Conservation (phyloP, 495 filamentous ascomycete genomes). For the Oleoguttula mirabilis region DNA sequence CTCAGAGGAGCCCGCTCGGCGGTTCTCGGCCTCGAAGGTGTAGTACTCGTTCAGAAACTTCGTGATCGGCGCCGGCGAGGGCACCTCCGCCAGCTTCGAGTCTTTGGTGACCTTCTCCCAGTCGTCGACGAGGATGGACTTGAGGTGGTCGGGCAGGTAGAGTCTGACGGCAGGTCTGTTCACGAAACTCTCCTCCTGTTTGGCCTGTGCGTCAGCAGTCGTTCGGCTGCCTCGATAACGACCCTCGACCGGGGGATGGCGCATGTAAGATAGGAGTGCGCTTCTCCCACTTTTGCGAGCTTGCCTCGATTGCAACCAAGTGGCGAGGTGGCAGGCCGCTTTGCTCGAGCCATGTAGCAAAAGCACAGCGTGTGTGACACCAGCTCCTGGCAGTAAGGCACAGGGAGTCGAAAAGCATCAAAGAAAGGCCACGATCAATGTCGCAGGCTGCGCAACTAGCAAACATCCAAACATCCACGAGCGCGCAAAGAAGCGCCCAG, state of each 20-base stretch:
- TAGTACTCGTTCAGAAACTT: constrained; percentile 71
- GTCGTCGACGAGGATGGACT: constrained; percentile 86
- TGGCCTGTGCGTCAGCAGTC: too few species aligned
- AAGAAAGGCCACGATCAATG: too few species aligned
- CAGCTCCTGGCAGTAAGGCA: too few species aligned
- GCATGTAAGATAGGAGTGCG: too few species aligned
- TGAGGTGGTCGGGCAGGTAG: constrained; percentile 69
- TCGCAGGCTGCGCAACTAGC: too few species aligned
- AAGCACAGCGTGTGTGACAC: too few species aligned
- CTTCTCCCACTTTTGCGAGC: neutral
- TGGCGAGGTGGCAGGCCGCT: neutral
- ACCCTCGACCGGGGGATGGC: too few species aligned
- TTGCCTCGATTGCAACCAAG: neutral
- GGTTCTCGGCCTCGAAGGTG: constrained; percentile 53
- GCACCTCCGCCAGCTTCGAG: constrained; percentile 70
- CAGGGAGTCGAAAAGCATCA: too few species aligned
- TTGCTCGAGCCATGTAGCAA: neutral
- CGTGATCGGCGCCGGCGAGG: constrained; percentile 55
- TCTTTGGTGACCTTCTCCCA: constrained; percentile 99
- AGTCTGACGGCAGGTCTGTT: constrained; percentile 69
- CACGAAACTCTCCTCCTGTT: constrained; percentile 76
- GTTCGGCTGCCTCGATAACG: too few species aligned
- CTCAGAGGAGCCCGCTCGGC: constrained; percentile 52
- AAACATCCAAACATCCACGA: too few species aligned
- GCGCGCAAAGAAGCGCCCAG: neutral